Conservation (phyloP, 441 rosid genomes). For the Adansonia rubrostipa region DNA sequence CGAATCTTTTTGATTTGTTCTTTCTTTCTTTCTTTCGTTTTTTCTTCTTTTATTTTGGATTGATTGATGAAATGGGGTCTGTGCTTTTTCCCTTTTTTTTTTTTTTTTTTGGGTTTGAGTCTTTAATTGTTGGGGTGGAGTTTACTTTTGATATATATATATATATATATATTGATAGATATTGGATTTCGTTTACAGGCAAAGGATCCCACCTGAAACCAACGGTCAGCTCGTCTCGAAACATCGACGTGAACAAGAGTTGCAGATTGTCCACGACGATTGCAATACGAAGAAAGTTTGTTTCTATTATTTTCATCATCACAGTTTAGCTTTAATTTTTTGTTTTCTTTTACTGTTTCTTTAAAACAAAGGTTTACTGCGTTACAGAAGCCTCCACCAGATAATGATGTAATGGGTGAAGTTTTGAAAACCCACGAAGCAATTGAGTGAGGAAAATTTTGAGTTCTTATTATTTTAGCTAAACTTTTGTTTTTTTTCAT, state of each 20-base stretch:
- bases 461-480: background rate
- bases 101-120: too few relatives aligned
- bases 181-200: conserved; percentile 35
- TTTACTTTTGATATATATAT: background rate
- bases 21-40: background rate
- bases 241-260: conserved; percentile 57
- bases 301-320: background rate
- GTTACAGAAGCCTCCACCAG: background rate
- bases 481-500: background rate
- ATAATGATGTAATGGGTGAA: conserved; percentile 58
- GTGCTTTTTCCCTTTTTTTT: background rate
- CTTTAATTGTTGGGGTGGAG: background rate
- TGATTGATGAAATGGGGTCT: background rate
- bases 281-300: conserved; percentile 54
- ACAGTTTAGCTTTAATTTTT: background rate
- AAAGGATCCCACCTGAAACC: conserved; percentile 51
- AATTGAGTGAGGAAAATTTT: conserved; percentile 64
- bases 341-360: background rate
- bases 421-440: conserved; percentile 76
- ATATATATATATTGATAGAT: background rate
- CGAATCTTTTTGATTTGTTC: background rate
- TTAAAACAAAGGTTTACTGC: background rate
- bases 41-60: background rate
- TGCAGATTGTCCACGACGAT: conserved; percentile 58
- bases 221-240: conserved; percentile 51